These are phyloP conservation scores for Saitozyma sp. DNA, from an alignment of 768 basidiomycete genomes.

Conservation along the genomic window DNA sequence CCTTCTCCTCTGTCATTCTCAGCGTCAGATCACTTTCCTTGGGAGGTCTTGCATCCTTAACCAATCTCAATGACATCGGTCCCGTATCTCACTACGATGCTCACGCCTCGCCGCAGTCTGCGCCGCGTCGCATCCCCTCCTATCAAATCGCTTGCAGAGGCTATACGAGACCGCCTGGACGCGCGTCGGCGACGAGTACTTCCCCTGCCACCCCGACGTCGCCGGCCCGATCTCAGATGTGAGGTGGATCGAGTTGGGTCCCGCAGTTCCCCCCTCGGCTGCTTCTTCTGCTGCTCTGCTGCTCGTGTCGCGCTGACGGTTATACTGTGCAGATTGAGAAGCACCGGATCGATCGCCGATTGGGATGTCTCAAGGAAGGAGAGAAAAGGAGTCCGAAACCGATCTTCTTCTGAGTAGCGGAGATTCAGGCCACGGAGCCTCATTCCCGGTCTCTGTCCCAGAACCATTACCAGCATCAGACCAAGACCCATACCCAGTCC, in stretches of 20 bases:
- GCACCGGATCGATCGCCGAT: constrained; percentile 29
- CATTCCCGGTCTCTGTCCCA: no score
- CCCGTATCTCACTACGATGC: neutral
- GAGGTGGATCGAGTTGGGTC: constrained; percentile 4
- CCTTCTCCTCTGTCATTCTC: no score
- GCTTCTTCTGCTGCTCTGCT: neutral
- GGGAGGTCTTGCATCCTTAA: no score
- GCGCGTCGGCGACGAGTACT: constrained; percentile 33
- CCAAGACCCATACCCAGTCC: no score
- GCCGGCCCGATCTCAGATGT: constrained; percentile 43
- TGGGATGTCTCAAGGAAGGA: constrained; percentile 29
- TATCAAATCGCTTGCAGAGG: constrained; percentile 28
- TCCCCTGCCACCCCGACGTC: constrained; percentile 45
- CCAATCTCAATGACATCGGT: neutral
- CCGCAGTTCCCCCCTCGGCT: no score
- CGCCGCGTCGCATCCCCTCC: constrained; percentile 33
- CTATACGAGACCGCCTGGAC: constrained; percentile 48
- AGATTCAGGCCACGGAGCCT: neutral
- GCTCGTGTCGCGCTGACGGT: neutral
- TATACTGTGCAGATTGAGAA: constrained; percentile 29
- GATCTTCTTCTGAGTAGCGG: constrained; percentile 27
- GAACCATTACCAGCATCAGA: no score
- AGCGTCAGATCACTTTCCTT: no score
- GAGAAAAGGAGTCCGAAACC: constrained; percentile 34
- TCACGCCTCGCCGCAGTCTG: constrained; percentile 26